These are phyloP conservation scores for Bruguiera sexangula DNA, from an alignment of 345 rosid genomes.

Conservation along the genomic window DNA sequence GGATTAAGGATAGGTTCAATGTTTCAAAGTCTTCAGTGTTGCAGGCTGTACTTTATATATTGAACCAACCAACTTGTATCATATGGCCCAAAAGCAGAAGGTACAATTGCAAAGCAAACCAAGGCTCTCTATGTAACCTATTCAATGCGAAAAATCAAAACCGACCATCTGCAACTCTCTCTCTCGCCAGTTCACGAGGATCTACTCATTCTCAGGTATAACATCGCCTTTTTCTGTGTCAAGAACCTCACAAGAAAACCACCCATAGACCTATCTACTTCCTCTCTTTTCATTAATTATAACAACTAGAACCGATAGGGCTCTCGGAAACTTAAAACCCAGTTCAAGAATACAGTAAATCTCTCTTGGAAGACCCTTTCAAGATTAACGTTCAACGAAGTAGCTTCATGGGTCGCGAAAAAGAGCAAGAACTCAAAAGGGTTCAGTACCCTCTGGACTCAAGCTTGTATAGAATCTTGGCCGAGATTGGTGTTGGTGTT, in stretches of 20 bases:
- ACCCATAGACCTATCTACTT: constrained; percentile 7
- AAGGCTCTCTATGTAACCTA: too few species aligned
- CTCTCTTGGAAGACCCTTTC: neutral
- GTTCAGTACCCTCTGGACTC: constrained; percentile 63
- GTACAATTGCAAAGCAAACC: too few species aligned
- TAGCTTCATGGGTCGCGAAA: constrained; percentile 15
- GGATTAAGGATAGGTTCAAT: too few species aligned
- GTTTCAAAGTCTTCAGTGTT: too few species aligned
- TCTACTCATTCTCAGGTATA: constrained; percentile 17
- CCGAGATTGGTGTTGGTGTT: constrained; percentile 70
- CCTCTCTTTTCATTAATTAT: neutral
- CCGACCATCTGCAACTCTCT: too few species aligned
- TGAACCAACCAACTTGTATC: too few species aligned
- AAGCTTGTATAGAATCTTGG: constrained; percentile 51
- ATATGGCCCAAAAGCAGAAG: too few species aligned
- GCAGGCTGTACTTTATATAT: too few species aligned
- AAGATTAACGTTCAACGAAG: neutral
- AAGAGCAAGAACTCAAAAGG: constrained; percentile 23
- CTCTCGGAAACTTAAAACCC: neutral
- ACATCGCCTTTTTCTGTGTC: constrained; percentile 16
- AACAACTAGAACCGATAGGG: neutral
- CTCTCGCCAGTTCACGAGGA: constrained; percentile 34
- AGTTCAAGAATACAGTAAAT: neutral
- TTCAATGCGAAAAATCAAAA: too few species aligned
- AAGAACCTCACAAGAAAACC: constrained; percentile 37